Conservation (phyloP, 2,329 filamentous ascomycete genomes). For the Bisporella sp. region DNA sequence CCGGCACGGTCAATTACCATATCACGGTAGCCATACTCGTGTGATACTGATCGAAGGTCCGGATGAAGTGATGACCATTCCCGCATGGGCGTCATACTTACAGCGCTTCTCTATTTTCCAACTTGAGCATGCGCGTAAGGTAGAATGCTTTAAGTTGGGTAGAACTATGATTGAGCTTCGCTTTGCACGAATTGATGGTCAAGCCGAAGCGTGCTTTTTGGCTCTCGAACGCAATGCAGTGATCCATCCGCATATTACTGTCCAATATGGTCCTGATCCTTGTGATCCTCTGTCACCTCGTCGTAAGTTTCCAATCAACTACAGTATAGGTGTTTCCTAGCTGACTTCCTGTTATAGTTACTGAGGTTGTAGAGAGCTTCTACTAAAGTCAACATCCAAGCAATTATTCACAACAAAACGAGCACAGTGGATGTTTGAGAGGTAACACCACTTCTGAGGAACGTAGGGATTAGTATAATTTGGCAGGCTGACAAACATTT, state of each 20-base stretch:
- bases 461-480: too few species aligned
- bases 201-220: conserved; percentile 9
- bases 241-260: not conserved
- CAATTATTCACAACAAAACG: too few species aligned
- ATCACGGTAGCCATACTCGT: not conserved
- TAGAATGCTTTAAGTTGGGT: not conserved
- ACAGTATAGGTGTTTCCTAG: too few species aligned
- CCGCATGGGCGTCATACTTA: conserved; percentile 11
- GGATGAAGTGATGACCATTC: conserved; percentile 5
- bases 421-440: too few species aligned
- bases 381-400: too few species aligned
- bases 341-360: too few species aligned
- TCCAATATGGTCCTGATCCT: not conserved
- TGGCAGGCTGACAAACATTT: too few species aligned
- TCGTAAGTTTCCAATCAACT: too few species aligned
- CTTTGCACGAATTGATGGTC: conserved; percentile 15
- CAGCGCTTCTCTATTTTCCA: not conserved
- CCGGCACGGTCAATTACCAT: not conserved
- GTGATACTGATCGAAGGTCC: conserved; percentile 6
- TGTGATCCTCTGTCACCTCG: not conserved
- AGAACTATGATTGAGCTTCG: conserved; percentile 8
- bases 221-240: not conserved
- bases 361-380: too few species aligned
- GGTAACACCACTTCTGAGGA: too few species aligned
- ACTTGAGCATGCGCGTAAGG: too few species aligned